Conservation (phyloP, 805 yeast species). For the Candida tallmaniae region DNA sequence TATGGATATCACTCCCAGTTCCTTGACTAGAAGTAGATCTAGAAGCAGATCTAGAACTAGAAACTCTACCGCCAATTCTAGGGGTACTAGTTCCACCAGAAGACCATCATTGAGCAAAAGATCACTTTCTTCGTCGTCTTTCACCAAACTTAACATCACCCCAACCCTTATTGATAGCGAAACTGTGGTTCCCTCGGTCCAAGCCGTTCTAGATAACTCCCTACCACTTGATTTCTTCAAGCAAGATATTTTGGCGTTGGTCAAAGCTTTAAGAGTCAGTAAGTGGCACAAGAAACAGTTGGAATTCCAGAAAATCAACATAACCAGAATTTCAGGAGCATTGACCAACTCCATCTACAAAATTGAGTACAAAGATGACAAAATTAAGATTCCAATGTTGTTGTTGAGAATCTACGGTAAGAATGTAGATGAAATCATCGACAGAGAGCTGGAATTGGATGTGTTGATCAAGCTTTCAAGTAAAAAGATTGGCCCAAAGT, state of each 20-base stretch:
- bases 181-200: constrained; percentile 44
- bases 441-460: constrained; percentile 74
- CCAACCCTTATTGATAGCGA: constrained; percentile 26
- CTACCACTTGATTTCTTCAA: constrained; percentile 83
- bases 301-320: constrained; percentile 37
- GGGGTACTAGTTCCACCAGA: constrained; percentile 30
- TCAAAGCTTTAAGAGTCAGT: constrained; percentile 61
- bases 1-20: constrained; percentile 15
- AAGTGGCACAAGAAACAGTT: constrained; percentile 69
- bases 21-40: constrained; percentile 6
- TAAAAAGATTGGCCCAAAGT: constrained; percentile 80
- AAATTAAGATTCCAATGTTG: constrained; percentile 49
- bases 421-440: constrained; percentile 80
- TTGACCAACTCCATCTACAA: constrained; percentile 86
- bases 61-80: constrained; percentile 28
- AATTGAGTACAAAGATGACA: constrained; percentile 50
- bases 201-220: constrained; percentile 64
- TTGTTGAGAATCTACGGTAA: constrained; percentile 84
- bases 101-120: constrained; percentile 31
- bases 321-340: constrained; percentile 83
- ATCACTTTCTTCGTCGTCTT: constrained; percentile 32
- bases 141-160: constrained; percentile 23
- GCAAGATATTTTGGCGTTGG: constrained; percentile 66
- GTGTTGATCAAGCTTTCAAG: constrained; percentile 68
- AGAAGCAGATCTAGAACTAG: constrained; percentile 26